Base-by-base conservation (phyloP, 2,329 filamentous ascomycete species). In the Daldinia sp. region DNA sequence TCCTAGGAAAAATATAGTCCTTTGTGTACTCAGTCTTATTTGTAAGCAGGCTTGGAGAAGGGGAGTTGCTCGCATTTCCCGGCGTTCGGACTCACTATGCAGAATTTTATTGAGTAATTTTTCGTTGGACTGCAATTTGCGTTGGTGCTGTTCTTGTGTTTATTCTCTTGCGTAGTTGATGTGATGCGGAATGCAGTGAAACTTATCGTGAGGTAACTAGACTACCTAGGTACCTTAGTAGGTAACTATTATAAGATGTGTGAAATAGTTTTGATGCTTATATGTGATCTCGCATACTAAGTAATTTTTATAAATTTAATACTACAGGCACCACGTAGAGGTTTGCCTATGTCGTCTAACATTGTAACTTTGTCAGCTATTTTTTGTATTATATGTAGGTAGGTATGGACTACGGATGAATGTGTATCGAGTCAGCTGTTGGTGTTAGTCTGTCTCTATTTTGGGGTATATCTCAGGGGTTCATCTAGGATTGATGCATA, bases 21-120 rank as follows among this genome's bases (percentile, higher is more conserved):
- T 58, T 70, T 70, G 60, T 68, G 64, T 70, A 66, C 44, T 63
- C 46, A 18, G 60, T 69, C 58, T 41, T 42, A 63, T 65, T 70
- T 60, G 59, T 65, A 23, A 64, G 69, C 59, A 53, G 60, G 67
- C 15, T 68, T 60, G 69, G 69, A 72, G 69, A 72, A 70, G 61
- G 58, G 69, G 69, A 72, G 69, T 72, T 63, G 64, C 54, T 56
- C 64, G 69, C 69, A 70, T 72, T 66, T 63, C 51, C 61, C 15
- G 67, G 69, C 64, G 69, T 70, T 66, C 23, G 48, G 60, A 55
- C 30, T 62, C 41, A 41, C 55, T 63, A 63, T 44, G 53, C 56
- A 71, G 51, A 63, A 59, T 71, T 66, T 67, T 71, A 71, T 71
- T 67, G 60, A 66, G 63, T 62, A 48, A 46, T 62, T 35, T 59